phyloP scores from a whole-genome alignment of 345 rosid species.

The Draba incana region DNA sequence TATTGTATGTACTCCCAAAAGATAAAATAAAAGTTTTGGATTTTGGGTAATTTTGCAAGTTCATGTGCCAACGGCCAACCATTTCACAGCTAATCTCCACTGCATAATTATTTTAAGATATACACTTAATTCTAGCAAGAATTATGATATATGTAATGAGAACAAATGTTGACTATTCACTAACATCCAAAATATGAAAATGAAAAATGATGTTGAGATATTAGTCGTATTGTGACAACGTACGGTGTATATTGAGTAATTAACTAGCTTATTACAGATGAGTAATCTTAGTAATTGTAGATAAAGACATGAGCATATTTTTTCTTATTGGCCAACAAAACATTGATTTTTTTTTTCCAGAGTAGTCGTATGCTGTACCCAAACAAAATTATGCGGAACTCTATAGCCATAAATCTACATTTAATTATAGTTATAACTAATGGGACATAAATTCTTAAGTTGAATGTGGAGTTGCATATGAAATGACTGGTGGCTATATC shows the following conservation, averaged over 20 bases:
- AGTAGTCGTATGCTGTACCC: neutral
- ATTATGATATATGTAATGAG: slow-evolving; percentile 15
- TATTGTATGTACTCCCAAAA: slow-evolving; percentile 25
- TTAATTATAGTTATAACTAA: neutral
- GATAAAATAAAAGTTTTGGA: slow-evolving; percentile 18
- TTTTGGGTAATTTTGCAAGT: slow-evolving; percentile 36
- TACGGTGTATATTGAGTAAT: neutral
- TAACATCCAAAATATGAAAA: slow-evolving; percentile 19
- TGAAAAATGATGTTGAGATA: slow-evolving; percentile 9
- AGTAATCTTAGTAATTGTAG: neutral
- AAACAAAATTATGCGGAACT: neutral
- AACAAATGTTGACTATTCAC: slow-evolving; percentile 27
- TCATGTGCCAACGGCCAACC: slow-evolving; percentile 43
- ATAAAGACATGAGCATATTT: neutral
- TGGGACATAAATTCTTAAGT: neutral
- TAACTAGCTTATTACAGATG: neutral
- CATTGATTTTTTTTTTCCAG: neutral
- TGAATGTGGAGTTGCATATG: neutral
- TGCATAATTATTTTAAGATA: slow-evolving; percentile 1
- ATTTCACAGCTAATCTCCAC: slow-evolving; percentile 40
- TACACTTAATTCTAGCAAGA: slow-evolving; percentile 1
- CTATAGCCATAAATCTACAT: neutral
- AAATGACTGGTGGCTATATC: slow-evolving; percentile 22
- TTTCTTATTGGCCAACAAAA: neutral
- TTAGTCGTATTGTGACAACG: neutral